Evolutionary conservation across 805 yeast genomes (phyloP).

Genomic region (Spathaspora gorwiae): DNA sequence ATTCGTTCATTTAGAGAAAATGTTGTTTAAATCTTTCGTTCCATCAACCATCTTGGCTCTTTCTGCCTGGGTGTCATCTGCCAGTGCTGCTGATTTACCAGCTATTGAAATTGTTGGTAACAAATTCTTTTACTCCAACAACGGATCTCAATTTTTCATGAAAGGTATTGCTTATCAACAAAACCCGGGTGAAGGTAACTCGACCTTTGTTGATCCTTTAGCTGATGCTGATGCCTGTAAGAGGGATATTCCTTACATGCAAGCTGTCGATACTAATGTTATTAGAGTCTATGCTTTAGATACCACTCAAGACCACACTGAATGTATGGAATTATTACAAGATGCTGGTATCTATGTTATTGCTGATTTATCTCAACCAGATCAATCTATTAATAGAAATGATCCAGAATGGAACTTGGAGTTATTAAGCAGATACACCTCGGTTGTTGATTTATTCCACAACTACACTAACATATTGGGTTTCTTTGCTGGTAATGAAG

Average conservation of each 20-base stretch:
- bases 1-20: neutral
- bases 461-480: constrained; percentile 71
- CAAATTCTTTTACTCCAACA: constrained; percentile 71
- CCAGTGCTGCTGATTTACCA: constrained; percentile 45
- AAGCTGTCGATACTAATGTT: constrained; percentile 59
- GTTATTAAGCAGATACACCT: constrained; percentile 61
- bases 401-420: constrained; percentile 62
- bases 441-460: constrained; percentile 64
- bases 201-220: constrained; percentile 62
- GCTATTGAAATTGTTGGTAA: constrained; percentile 70
- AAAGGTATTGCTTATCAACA: constrained; percentile 80
- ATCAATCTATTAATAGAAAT: constrained; percentile 55
- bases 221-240: constrained; percentile 58
- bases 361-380: constrained; percentile 80
- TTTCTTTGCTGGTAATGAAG: constrained; percentile 86
- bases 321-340: constrained; percentile 60
- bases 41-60: constrained; percentile 5
- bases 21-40: constrained; percentile 8
- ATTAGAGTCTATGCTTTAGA: constrained; percentile 75
- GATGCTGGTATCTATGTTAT: constrained; percentile 90
- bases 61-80: constrained; percentile 2
- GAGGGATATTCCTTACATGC: constrained; percentile 71
- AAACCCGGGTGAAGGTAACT: constrained; percentile 49
- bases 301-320: constrained; percentile 57
- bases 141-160: constrained; percentile 74